These are phyloP conservation scores for Xerocomellus dryophilus DNA, from an alignment of 768 basidiomycete genomes.

Conservation along the genomic window DNA sequence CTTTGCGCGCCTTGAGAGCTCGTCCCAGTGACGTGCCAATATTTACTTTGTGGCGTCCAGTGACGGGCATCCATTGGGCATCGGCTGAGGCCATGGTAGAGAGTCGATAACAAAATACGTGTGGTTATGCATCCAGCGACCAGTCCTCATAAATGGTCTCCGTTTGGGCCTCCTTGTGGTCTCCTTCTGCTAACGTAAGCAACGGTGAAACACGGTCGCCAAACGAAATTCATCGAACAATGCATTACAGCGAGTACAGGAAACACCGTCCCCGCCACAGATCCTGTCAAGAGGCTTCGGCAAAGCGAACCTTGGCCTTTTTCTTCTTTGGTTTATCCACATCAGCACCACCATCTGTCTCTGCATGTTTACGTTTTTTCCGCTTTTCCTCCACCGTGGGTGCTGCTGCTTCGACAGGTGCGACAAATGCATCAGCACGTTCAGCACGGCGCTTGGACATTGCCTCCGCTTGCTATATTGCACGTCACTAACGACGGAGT, in stretches of 20 bases:
- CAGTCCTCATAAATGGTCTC: slow-evolving; percentile 16
- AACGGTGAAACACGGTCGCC: background rate
- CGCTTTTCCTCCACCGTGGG: slow-evolving; percentile 78
- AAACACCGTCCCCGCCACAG: background rate
- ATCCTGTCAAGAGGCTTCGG: slow-evolving; percentile 7
- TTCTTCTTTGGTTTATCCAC: slow-evolving; percentile 42
- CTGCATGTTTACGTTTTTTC: slow-evolving; percentile 49
- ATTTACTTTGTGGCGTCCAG: slow-evolving; percentile 56
- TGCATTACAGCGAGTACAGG: slow-evolving; percentile 9
- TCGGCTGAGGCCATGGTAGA: slow-evolving; percentile 45
- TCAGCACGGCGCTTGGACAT: slow-evolving; percentile 69
- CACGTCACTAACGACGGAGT: background rate
- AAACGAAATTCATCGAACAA: background rate
- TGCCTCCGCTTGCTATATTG: slow-evolving; percentile 70
- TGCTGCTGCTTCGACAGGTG: slow-evolving; percentile 75
- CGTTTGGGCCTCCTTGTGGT: slow-evolving; percentile 9
- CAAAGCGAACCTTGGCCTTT: slow-evolving; percentile 25
- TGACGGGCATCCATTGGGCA: slow-evolving; percentile 53
- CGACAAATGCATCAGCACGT: slow-evolving; percentile 84
- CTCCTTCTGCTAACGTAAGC: slow-evolving; percentile 30
- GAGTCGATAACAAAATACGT: slow-evolving; percentile 22
- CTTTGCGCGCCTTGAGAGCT: slow-evolving; percentile 67
- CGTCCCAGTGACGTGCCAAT: slow-evolving; percentile 63
- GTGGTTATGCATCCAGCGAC: slow-evolving; percentile 5
- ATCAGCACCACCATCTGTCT: slow-evolving; percentile 35